Conservation (phyloP, 2,329 filamentous ascomycete species). For the Aureobasidium sp. region DNA sequence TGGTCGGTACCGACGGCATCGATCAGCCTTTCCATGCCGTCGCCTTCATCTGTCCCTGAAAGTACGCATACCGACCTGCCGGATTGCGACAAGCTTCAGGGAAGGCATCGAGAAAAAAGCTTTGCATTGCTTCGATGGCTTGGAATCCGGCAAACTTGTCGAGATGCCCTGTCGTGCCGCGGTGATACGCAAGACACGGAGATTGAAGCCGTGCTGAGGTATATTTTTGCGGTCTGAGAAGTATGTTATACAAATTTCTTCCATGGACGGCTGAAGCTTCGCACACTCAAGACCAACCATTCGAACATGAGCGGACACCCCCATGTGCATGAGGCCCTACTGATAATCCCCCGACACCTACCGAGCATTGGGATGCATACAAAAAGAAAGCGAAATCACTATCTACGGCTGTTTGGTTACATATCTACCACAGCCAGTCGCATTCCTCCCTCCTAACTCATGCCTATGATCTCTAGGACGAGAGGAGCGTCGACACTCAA, state of each 20-base stretch:
- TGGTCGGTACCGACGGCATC: slow-evolving; percentile 17
- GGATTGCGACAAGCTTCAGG: slow-evolving; percentile 2
- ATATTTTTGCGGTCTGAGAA: not conserved
- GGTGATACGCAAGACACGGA: not conserved
- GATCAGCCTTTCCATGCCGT: not conserved
- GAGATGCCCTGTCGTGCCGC: not conserved
- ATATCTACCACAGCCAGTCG: not conserved
- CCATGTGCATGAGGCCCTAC: not conserved
- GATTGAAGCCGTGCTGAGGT: not conserved
- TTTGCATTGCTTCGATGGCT: slow-evolving; percentile 11
- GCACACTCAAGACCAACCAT: not conserved
- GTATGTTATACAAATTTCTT: not conserved
- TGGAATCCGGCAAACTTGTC: not conserved
- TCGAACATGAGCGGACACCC: not conserved
- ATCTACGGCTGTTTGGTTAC: not conserved
- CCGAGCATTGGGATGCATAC: not conserved
- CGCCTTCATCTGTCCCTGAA: not conserved
- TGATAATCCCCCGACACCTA: not conserved
- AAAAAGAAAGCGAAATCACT: not conserved
- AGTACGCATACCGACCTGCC: not conserved
- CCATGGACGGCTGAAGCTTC: not conserved
- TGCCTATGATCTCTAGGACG: not conserved
- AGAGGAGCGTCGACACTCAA: not conserved
- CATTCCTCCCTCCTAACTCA: not conserved
- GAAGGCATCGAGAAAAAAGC: slow-evolving; percentile 7